Base-by-base conservation (phyloP, 495 filamentous ascomycete genomes). In the Monascus purpureus region DNA sequence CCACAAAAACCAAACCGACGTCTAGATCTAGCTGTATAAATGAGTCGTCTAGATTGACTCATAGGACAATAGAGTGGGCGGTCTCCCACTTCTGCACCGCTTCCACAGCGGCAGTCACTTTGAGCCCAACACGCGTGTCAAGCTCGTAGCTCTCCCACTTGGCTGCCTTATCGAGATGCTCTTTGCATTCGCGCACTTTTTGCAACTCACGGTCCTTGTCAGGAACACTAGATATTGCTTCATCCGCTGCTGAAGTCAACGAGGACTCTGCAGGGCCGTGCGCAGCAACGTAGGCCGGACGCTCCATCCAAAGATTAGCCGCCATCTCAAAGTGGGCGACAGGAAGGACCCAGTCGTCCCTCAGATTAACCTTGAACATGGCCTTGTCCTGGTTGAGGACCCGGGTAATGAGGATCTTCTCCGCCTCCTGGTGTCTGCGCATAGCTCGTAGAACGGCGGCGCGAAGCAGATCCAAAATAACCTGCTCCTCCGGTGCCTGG, bases 311-410 rank as follows among this genome's bases (percentile, higher is more conserved):
- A 13, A 77, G 52, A 20, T 79, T 72, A 13, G 78, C 81, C 0
- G 82, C 88, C 68, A 87, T 77, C 47, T 97, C 90, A 51, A 94
- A 97, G 45, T 87, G 60, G 12, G 87, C 90, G 2, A 71, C 70
- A 2, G 90, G 83, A 4, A 65, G 61, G 31, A 75, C 70, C 74
- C 87, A 97, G 41, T 88, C 76, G 33, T 97, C 86, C 45, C 70
- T 80, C 8, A 75, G 61, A 19, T 65, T 50, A 3, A 81, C 82
- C 41, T 80, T 93, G 57, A 90, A 85, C 13, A 65, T 36, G 1
- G 55, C 37, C 39, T 72, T 80, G 32, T 85, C 79, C 23, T 82
- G 68, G 28, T 46, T 58, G 0, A 83, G 40, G 13, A 93, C 61
- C 13, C 75, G 56, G 6, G 56, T 61, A 36, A 72, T 50, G 13